Base-by-base conservation (phyloP, 1,284 basidiomycete genomes). In the Sphagnurus paluster region DNA sequence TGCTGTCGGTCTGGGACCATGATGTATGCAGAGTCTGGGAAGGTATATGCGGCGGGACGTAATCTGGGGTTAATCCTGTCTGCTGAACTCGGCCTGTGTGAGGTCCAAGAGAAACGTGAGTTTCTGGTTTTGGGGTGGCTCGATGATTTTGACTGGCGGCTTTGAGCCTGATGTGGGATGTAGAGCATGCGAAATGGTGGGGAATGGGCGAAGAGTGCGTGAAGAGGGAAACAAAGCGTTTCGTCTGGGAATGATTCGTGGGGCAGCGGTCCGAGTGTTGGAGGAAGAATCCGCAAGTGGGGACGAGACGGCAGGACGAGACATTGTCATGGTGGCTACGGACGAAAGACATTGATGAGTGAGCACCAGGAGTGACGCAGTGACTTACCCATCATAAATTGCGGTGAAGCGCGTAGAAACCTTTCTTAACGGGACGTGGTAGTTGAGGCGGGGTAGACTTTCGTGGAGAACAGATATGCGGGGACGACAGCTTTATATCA, bases 11-110 rank as follows among this genome's bases (percentile, higher is more conserved):
- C 24, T 44, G 7, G 37, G 20, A 39, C 32, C n/a, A n/a, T n/a
- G n/a, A 35, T 42, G 42, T 30, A 37, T 34, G 40, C 32, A 37
- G 34, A 7, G 33, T 30, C 21, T 40, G 14, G 20, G 25, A 19
- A 37, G 47, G 44, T 49, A 52, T 52, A 49, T 21, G 20, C 4
- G 37, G 35, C 9, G 36, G 16, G 13, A 10, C n/a, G 21, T 25
- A 19, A 19, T 74, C 63, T n/a, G n/a, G n/a, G n/a, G n/a, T n/a
- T n/a, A 86, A 54, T 84, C 84, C 64, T 81, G 82, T 57, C 87
- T 72, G 62, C 86, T 79, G 61, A 91, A 76, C 63, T 91, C 88
- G 9, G 80, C 86, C 60, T 89, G 88, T 1, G 87, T 89, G 49
- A 91, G 74, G 64, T 90, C 78, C 42, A 91, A 77, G 49, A 85